These are phyloP conservation scores for Saccharomycopsis synnaedendra DNA, from an alignment of 805 yeast genomes.

Conservation along the genomic window DNA sequence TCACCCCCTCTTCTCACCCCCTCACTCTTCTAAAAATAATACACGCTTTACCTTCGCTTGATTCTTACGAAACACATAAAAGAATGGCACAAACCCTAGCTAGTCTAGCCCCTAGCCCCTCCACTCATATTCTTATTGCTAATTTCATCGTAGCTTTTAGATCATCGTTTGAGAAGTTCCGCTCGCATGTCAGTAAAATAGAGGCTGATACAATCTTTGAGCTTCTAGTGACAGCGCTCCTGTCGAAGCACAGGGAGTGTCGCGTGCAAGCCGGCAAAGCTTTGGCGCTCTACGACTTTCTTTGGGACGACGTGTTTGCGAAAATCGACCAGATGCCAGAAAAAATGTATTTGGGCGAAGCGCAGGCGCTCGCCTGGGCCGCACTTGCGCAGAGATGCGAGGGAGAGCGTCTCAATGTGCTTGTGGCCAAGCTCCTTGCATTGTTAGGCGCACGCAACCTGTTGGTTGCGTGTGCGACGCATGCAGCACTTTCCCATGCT, in stretches of 20 bases:
- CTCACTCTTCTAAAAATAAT: no score
- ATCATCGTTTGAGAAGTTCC: constrained; percentile 40
- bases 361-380: constrained; percentile 36
- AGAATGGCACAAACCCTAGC: no score
- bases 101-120: background rate
- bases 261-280: no score
- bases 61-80: no score
- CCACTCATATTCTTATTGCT: constrained; percentile 25
- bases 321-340: constrained; percentile 6
- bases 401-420: constrained; percentile 58
- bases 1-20: no score
- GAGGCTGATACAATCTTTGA: constrained; percentile 23
- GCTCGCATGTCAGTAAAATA: constrained; percentile 30
- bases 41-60: no score
- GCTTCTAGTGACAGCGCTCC: no score
- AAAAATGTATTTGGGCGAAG: constrained; percentile 10
- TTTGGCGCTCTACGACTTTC: constrained; percentile 18
- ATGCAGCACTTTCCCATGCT: constrained; percentile 47
- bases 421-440: constrained; percentile 54
- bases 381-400: constrained; percentile 49
- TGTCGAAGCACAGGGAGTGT: no score
- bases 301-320: constrained; percentile 29
- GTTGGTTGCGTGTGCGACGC: constrained; percentile 58
- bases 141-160: constrained; percentile 34
- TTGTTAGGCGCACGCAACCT: constrained; percentile 53